phyloP scores from a whole-genome alignment of 306 rosid genomes.

The Lithocarpus polystachyus region DNA sequence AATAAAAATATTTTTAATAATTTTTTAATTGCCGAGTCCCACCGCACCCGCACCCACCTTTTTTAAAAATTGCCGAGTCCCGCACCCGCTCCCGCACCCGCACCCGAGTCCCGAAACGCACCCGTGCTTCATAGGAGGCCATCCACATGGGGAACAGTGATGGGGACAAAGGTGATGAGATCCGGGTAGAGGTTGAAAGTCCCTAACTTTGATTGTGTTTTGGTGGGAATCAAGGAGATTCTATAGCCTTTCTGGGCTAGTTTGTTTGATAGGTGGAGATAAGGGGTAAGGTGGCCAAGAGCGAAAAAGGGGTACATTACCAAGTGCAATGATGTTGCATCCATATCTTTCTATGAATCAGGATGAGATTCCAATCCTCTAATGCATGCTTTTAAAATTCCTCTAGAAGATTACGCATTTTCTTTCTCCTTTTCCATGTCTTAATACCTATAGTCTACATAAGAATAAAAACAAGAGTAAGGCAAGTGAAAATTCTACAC shows the following conservation, averaged over 20 bases:
- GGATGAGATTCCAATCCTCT: conserved; percentile 27
- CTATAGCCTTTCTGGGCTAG: conserved; percentile 23
- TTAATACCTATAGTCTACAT: conserved; percentile 52
- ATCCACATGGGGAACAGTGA: conserved; percentile 30
- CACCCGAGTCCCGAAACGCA: too few species aligned
- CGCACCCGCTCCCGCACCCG: too few species aligned
- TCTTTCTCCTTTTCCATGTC: conserved; percentile 65
- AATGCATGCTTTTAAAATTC: conserved; percentile 57
- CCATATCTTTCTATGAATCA: neutral
- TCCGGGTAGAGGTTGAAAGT: conserved; percentile 22
- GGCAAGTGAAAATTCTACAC: neutral
- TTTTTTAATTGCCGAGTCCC: too few species aligned
- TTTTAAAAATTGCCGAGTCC: too few species aligned
- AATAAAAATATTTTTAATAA: too few species aligned
- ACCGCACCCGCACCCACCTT: too few species aligned
- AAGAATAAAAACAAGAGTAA: conserved; percentile 7
- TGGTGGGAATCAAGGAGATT: conserved; percentile 24
- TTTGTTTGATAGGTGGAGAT: conserved; percentile 9
- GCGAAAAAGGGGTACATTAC: conserved; percentile 27
- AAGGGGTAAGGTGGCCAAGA: conserved; percentile 1
- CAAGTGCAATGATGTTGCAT: neutral
- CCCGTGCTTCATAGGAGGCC: neutral
- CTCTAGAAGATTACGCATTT: conserved; percentile 63
- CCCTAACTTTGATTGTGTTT: conserved; percentile 21
- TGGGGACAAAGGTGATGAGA: conserved; percentile 19